Percentiles rank a stretch among this genome's conserved stretches.
Evolutionary conservation across 768 basidiomycete genomes (phyloP).

Genomic region (Rhodotorula taiwanensis): DNA sequence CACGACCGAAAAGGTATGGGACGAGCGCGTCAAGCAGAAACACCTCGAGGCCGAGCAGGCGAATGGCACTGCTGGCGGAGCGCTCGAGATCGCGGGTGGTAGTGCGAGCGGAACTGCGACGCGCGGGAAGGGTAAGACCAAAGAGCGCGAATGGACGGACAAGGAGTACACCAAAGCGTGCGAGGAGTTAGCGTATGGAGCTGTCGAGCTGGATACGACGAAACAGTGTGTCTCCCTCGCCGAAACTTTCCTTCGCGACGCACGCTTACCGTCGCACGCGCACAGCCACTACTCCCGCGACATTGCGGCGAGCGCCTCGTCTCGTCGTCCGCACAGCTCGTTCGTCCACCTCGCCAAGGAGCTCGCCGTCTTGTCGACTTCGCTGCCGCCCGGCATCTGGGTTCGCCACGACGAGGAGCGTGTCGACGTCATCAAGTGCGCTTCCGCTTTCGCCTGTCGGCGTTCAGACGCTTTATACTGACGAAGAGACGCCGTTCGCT

Average conservation of each 20-base stretch:
- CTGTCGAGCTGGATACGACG: constrained; percentile 41
- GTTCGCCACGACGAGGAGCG: constrained; percentile 54
- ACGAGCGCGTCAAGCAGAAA: neutral
- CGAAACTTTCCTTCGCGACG: neutral
- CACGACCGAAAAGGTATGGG: constrained; percentile 4
- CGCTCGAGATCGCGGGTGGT: neutral
- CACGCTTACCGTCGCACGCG: neutral
- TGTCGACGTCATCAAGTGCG: constrained; percentile 54
- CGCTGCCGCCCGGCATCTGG: constrained; percentile 55
- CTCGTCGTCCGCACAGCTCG: constrained; percentile 48
- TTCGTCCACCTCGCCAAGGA: constrained; percentile 55
- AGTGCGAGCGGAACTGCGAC: neutral
- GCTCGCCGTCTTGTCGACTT: constrained; percentile 55
- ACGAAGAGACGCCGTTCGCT: constrained; percentile 48
- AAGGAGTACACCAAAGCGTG: constrained; percentile 49
- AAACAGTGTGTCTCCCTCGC: constrained; percentile 1
- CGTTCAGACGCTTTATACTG: neutral
- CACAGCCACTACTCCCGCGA: constrained; percentile 45
- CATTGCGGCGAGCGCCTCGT: constrained; percentile 45
- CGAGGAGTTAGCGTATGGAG: constrained; percentile 52
- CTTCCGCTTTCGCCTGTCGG: neutral
- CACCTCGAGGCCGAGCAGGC: constrained; percentile 31
- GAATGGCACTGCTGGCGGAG: too few species aligned
- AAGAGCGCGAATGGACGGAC: constrained; percentile 46
- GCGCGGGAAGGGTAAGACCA: constrained; percentile 9